Conservation (phyloP, 768 basidiomycete species). For the Gloeostereum incarnatum region DNA sequence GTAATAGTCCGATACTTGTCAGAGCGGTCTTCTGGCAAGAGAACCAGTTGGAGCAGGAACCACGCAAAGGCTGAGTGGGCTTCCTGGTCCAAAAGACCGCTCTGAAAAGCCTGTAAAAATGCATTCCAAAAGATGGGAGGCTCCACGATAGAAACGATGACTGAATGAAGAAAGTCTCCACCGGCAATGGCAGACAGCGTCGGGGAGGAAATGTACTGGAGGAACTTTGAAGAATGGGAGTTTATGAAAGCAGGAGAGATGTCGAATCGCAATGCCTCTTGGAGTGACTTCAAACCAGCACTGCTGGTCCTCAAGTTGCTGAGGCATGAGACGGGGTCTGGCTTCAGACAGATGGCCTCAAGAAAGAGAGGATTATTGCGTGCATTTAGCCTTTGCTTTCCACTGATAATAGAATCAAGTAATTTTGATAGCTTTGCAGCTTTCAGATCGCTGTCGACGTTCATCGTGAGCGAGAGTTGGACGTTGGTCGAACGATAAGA, state of each 20-base stretch:
- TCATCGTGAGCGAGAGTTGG: no score
- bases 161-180: conserved; percentile 29
- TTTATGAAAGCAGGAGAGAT: conserved; percentile 30
- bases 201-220: conserved; percentile 27
- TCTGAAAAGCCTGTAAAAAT: conserved; percentile 24
- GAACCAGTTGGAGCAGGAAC: conserved; percentile 41
- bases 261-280: conserved; percentile 30
- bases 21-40: conserved; percentile 23
- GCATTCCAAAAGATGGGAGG: conserved; percentile 43
- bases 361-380: conserved; percentile 27
- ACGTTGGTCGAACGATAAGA: no score
- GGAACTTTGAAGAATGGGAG: conserved; percentile 22
- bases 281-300: conserved; percentile 27
- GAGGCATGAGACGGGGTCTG: conserved; percentile 27
- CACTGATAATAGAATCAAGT: conserved; percentile 22
- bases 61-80: conserved; percentile 32
- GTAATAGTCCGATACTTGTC: conserved; percentile 28
- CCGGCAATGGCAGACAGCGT: conserved; percentile 26
- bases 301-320: conserved; percentile 24
- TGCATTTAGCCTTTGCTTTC: conserved; percentile 15
- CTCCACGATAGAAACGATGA: conserved; percentile 32
- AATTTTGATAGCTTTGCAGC: conserved; percentile 20
- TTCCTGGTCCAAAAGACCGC: conserved; percentile 18
- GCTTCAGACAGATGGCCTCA: conserved; percentile 32
- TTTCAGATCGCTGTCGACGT: no score